Percentiles rank a stretch among this genome's conserved stretches.
phyloP scores from a whole-genome alignment of 352 stramenopile genomes.

The Globisporangium mamillatum region DNA sequence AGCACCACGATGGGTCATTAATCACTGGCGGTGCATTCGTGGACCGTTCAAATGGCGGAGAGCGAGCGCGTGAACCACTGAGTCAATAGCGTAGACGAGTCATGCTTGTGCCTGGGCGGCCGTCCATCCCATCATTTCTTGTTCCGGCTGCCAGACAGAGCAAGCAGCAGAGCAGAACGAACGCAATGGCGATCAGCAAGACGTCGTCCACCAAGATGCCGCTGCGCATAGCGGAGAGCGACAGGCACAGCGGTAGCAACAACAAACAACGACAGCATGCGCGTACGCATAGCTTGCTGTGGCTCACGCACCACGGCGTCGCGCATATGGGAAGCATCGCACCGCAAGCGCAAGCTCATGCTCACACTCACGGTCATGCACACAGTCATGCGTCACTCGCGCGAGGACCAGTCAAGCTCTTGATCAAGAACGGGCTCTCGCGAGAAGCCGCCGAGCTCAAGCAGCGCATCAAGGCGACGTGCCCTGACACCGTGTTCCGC shows the following conservation, averaged over 20 bases:
- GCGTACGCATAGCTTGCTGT: slow-evolving; percentile 24
- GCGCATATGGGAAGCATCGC: slow-evolving; percentile 14
- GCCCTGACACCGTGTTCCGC: slow-evolving; percentile 41
- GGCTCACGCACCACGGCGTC: slow-evolving; percentile 31
- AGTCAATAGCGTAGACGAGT: neutral
- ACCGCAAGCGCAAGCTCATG: neutral
- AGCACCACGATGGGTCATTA: neutral
- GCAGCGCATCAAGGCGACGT: slow-evolving; percentile 44
- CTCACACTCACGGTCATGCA: neutral
- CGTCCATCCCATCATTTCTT: neutral
- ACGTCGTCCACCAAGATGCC: slow-evolving; percentile 3
- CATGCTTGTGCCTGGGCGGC: neutral
- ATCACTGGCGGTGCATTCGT: neutral
- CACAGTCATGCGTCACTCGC: neutral
- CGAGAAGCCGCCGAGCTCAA: slow-evolving; percentile 54
- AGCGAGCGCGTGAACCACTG: neutral
- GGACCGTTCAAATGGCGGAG: neutral
- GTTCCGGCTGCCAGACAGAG: neutral
- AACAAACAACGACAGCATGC: slow-evolving; percentile 18
- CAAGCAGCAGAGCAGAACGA: neutral
- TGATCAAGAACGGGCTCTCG: slow-evolving; percentile 30
- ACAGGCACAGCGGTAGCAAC: neutral
- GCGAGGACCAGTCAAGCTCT: slow-evolving; percentile 12
- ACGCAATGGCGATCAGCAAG: slow-evolving; percentile 19
- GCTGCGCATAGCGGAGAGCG: slow-evolving; percentile 9